Evolutionary conservation across 139 green algal species (phyloP).

Genomic region (Parachlorella kessleri): DNA sequence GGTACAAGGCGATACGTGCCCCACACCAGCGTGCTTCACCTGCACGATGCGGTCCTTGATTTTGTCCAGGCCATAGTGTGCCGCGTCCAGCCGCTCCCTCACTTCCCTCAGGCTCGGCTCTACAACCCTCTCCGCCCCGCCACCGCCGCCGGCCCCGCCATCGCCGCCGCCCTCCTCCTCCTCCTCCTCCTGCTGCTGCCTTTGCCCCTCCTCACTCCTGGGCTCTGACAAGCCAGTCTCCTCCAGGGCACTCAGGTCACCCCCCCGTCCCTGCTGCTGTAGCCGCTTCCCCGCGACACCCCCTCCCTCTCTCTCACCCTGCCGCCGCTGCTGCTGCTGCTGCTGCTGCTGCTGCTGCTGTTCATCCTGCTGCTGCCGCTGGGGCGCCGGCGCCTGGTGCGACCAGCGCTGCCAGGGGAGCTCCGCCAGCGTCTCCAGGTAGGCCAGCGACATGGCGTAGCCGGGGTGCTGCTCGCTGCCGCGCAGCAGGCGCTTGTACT

Average conservation of each 20-base stretch:
- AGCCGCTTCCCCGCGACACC: background rate
- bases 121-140: background rate
- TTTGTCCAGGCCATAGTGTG: constrained; percentile 94
- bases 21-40: background rate
- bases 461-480: constrained; percentile 30
- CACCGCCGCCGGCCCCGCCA: background rate
- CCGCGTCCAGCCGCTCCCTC: constrained; percentile 78
- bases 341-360: constrained; percentile 69
- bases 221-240: no score
- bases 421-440: constrained; percentile 93
- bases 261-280: no score
- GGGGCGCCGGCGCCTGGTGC: constrained; percentile 66
- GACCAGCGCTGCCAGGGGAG: constrained; percentile 83
- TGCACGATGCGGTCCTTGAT: constrained; percentile 96
- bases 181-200: background rate
- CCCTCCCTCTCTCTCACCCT: no score
- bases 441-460: constrained; percentile 78
- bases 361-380: constrained; percentile 53
- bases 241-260: no score
- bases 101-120: constrained; percentile 14
- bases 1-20: no score
- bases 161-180: background rate
- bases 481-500: constrained; percentile 31
- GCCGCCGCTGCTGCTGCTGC: constrained; percentile 28
- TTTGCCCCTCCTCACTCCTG: no score